Evolutionary conservation across 176 grass and related monocot species (phyloP).

Genomic region (Oryza coarctata): DNA sequence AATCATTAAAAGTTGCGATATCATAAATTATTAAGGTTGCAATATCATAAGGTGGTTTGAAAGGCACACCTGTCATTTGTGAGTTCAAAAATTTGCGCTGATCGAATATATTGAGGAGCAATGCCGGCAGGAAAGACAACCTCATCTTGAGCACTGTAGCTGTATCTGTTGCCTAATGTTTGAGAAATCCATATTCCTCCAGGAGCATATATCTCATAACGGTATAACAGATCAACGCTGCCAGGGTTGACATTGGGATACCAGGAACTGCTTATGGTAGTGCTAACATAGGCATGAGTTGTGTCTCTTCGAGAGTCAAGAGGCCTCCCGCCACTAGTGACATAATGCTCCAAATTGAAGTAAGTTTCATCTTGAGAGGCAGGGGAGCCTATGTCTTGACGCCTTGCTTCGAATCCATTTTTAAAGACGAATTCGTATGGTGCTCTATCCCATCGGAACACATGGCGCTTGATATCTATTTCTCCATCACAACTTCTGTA

Average conservation of each 20-base stretch:
- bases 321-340: neutral
- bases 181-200: neutral
- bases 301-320: neutral
- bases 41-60: no score
- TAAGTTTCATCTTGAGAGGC: neutral
- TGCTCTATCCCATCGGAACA: neutral
- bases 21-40: no score
- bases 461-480: neutral
- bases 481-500: conserved; percentile 7
- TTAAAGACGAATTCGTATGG: neutral
- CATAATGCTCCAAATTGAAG: neutral
- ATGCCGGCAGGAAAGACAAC: neutral
- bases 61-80: no score
- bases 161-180: neutral
- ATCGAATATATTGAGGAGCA: conserved; percentile 24
- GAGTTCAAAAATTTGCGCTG: neutral
- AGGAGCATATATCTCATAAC: conserved; percentile 40
- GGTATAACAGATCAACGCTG: neutral
- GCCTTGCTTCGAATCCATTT: conserved; percentile 9
- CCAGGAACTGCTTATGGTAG: conserved; percentile 1
- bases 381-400: no score
- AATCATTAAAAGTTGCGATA: no score
- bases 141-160: neutral
- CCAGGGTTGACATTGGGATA: neutral
- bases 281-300: neutral